Base-by-base conservation (phyloP, 805 yeast genomes). In the Ogataea nonfermentans region DNA sequence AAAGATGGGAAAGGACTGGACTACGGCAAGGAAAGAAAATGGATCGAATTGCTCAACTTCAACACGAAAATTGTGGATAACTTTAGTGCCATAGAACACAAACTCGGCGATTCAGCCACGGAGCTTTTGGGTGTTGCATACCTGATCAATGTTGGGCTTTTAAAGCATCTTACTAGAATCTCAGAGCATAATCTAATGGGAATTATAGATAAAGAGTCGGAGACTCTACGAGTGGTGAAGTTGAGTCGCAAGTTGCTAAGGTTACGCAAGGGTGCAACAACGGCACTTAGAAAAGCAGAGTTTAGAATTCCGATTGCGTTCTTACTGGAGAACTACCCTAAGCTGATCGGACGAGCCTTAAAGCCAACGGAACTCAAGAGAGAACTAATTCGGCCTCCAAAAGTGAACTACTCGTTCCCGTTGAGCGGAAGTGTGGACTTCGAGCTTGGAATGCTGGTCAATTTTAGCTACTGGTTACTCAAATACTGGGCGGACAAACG, bases 41-140 rank as follows among this genome's bases (percentile, higher is more conserved):
- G 56, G 55, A 35, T 47, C 16, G 45, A 43, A 22, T 36, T 46
- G 29, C 35, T 44, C 15, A 46, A 45, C 25, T 47, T 37, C 25
- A 52, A 46, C 17, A 35, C 29, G 23, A 45, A 40, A 38, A 50
- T 55, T 9, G 49, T 53, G 14, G 51, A 50, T n/a, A 57, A 54
- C 30, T 55, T 56, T 29, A 33, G 27, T 9, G 32, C 38, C 11
- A 35, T 44, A 3, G 37, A 33, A 22, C 16, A 30, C 8, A 23
- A 37, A 20, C 22, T 23, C 9, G 17, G 31, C 24, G 39, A 41
- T 9, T n/a, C 17, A 23, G 26, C 40, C 24, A 12, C 14, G 4
- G 30, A 37, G 15, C 16, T 40, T 14, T 12, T 44, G 4, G 48
- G 48, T 5, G 15, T 44, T 9, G 37, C 43, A 6, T 44, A 44